These are phyloP conservation scores for Mortierella hygrophila DNA, from an alignment of 192 early-diverging fungal genomes.

Conservation along the genomic window DNA sequence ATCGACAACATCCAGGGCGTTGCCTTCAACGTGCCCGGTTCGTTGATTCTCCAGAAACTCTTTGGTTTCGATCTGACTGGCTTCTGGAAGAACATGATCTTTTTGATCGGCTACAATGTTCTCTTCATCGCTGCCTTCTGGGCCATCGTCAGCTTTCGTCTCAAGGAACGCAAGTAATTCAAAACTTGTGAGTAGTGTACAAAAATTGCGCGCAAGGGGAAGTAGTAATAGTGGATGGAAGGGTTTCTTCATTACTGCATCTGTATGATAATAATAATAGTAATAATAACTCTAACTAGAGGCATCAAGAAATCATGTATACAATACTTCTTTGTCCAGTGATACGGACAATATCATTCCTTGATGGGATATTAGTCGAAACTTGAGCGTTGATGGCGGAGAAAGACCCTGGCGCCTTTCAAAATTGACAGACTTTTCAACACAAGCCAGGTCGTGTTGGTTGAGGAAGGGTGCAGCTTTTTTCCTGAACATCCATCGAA, in stretches of 20 bases:
- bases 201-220: neutral
- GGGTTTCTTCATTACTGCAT: neutral
- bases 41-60: slow-evolving; percentile 53
- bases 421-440: too few relatives aligned
- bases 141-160: slow-evolving; percentile 32
- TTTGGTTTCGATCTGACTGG: slow-evolving; percentile 57
- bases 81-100: slow-evolving; percentile 44
- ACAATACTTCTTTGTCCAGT: too few relatives aligned
- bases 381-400: too few relatives aligned
- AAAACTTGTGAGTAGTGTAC: neutral
- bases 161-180: slow-evolving; percentile 53
- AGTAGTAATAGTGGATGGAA: neutral
- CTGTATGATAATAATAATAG: slow-evolving; percentile 8
- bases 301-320: too few relatives aligned
- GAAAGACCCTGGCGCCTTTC: too few relatives aligned
- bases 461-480: too few relatives aligned
- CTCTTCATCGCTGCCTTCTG: slow-evolving; percentile 41
- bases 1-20: slow-evolving; percentile 55
- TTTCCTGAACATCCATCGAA: too few relatives aligned
- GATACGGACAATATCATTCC: too few relatives aligned
- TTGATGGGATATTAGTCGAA: too few relatives aligned
- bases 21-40: slow-evolving; percentile 46
- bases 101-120: slow-evolving; percentile 37
- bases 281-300: neutral
- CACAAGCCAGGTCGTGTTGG: too few relatives aligned